phyloP scores from a whole-genome alignment of 1,139 yeast species.

The Sugiyamaella xylanicola region DNA sequence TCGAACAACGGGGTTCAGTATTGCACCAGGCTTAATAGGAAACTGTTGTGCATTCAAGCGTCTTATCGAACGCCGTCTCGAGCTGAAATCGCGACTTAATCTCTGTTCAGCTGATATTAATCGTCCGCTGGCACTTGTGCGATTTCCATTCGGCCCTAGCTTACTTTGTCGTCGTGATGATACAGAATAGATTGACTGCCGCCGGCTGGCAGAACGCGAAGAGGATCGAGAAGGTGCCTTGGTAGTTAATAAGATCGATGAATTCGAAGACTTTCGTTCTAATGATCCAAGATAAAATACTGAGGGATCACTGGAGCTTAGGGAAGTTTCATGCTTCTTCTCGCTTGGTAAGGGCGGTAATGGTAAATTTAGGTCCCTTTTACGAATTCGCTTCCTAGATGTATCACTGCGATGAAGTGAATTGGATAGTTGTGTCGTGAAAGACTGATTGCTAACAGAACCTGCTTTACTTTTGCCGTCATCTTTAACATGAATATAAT shows the following conservation, averaged over 20 bases:
- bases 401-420: background rate
- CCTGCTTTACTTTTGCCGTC: background rate
- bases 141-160: background rate
- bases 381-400: background rate
- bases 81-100: background rate
- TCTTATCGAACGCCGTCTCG: slow-evolving; percentile 5
- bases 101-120: background rate
- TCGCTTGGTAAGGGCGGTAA: slow-evolving; percentile 16
- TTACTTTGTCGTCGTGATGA: background rate
- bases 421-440: background rate
- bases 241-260: slow-evolving; percentile 5
- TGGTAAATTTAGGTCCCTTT: slow-evolving; percentile 7
- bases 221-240: background rate
- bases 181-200: background rate
- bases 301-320: background rate
- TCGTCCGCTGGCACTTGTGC: background rate
- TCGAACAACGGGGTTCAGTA: slow-evolving; percentile 2
- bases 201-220: background rate
- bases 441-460: background rate
- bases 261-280: slow-evolving; percentile 8
- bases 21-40: slow-evolving; percentile 4
- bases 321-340: slow-evolving; percentile 8
- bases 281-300: slow-evolving; percentile 3
- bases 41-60: slow-evolving; percentile 7
- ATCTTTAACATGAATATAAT: slow-evolving; percentile 5